Evolutionary conservation across 441 rosid genomes (phyloP), one percentile per base, ranked within the genome.

Genomic region (Pelargonium exstipulatum): DNA sequence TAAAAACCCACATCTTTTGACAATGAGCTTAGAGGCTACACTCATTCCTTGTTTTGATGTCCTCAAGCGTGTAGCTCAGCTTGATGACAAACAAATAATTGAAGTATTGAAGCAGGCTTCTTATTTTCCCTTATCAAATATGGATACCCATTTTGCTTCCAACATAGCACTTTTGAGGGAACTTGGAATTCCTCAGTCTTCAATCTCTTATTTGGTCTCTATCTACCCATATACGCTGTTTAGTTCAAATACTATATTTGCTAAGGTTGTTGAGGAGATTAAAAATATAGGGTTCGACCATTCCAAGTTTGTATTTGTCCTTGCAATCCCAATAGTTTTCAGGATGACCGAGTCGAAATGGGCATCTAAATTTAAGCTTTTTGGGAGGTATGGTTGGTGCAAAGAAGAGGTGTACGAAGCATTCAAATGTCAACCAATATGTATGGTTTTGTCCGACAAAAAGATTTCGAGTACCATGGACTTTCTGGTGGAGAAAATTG

Each of bases 401-500:
- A 37, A 37, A 37, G 79, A 20, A 0, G 81, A 63, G 6, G 68
- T 66, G 9, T 53, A 61, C 18, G 70, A 57, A 8, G 81, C 84
- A 4, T 72, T 80, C 65, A 74, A 22, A 71, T 80, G 65, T 72
- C 51, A 65, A 66, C 84, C 84, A 13, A 45, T 20, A 18, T 76
- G 70, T 71, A 70, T 80, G 71, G 46, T 5, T 18, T 20, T 69
- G 35, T 78, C 81, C 0, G 76, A 74, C 68, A 60, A 71, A 26
- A 83, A 83, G 68, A 71, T 83, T 40, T 65, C n/a, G 0, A 45
- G 48, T 51, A 58, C 43, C 29, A 70, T 83, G 82, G 82, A 83
- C 14, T 78, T 68, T 60, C 79, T 75, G 9, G 75, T 73, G 12
- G 74, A 69, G 61, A 65, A 65, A 16, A 71, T 77, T 43, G 80